Evolutionary conservation across 2,329 filamentous ascomycete species (phyloP).

Genomic region (Aspergillus hortae): DNA sequence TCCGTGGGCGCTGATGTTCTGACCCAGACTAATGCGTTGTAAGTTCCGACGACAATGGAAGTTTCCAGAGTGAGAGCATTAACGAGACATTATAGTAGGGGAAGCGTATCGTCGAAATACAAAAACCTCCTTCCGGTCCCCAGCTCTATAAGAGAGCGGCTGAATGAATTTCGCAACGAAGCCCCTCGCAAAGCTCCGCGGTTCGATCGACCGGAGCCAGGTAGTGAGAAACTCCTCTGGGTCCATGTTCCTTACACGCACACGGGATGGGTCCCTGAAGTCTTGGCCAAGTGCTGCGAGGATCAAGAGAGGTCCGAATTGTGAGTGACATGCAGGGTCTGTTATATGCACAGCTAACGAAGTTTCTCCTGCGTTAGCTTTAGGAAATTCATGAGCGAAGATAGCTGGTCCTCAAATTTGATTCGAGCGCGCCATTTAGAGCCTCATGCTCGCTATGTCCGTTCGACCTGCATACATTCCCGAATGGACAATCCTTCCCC

Average conservation of each 20-base stretch:
- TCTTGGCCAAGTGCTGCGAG: conserved; percentile 18
- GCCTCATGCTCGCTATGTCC: conserved; percentile 38
- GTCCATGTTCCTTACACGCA: conserved; percentile 34
- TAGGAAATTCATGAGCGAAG: conserved; percentile 29
- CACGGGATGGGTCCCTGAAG: conserved; percentile 17
- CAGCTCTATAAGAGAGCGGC: conserved; percentile 18
- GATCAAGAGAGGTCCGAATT: conserved; percentile 23
- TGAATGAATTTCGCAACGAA: conserved; percentile 19
- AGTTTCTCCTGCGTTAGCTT: conserved; percentile 28
- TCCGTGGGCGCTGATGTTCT: conserved; percentile 6
- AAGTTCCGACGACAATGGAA: background rate
- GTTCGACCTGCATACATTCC: conserved; percentile 33
- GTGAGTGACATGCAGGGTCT: conserved; percentile 7
- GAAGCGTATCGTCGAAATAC: conserved; percentile 15
- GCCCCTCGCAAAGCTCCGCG: conserved; percentile 24
- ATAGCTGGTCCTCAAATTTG: conserved; percentile 36
- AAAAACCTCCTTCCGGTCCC: conserved; percentile 24
- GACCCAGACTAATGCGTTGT: conserved; percentile 1
- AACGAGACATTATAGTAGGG: background rate
- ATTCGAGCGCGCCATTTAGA: conserved; percentile 36
- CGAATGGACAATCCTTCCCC: conserved; percentile 21
- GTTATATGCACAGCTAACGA: background rate
- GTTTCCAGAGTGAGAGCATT: too few species aligned
- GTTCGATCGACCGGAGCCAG: conserved; percentile 31
- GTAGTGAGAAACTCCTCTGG: conserved; percentile 32